Percentiles rank a stretch among this genome's conserved stretches.
Evolutionary conservation across 192 early-diverging fungal species (phyloP).

Genomic region (Irineochytrium annulatum): DNA sequence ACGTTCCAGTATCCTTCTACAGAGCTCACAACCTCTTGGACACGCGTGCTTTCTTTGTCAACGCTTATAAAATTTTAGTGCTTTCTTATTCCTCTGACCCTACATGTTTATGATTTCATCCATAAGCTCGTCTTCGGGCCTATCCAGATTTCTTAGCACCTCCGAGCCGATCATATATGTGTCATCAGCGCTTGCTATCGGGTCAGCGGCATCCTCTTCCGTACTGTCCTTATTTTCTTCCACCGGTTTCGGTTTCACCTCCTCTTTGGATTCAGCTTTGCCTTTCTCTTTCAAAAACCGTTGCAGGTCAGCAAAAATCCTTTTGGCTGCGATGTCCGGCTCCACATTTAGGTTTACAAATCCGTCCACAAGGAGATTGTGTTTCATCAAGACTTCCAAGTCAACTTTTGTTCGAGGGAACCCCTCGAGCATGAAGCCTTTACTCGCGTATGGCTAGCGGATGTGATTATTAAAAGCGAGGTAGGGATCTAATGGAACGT

Average conservation of each 20-base stretch:
- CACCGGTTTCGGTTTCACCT: slow-evolving; percentile 7
- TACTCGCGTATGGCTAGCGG: slow-evolving; percentile 38
- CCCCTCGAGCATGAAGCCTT: slow-evolving; percentile 45
- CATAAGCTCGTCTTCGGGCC: slow-evolving; percentile 16
- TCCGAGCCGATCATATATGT: neutral
- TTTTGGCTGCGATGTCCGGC: slow-evolving; percentile 29
- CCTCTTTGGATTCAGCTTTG: slow-evolving; percentile 14
- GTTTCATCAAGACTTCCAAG: slow-evolving; percentile 34
- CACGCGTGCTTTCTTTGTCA: slow-evolving; percentile 31
- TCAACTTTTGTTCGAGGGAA: slow-evolving; percentile 47
- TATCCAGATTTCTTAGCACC: neutral
- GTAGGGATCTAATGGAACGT: slow-evolving; percentile 5
- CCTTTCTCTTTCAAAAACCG: too few species aligned
- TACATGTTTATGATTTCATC: slow-evolving; percentile 34
- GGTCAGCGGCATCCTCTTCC: neutral
- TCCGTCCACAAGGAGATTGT: slow-evolving; percentile 38
- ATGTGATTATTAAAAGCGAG: neutral
- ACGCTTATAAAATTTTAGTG: slow-evolving; percentile 15
- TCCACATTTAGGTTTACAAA: slow-evolving; percentile 39
- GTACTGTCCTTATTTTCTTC: slow-evolving; percentile 2
- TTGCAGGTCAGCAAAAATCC: slow-evolving; percentile 10
- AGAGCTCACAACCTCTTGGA: slow-evolving; percentile 25
- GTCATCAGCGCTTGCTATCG: neutral
- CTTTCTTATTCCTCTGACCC: neutral
- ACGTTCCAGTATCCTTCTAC: slow-evolving; percentile 29